These are phyloP conservation scores for Striga asiatica DNA, from an alignment of 257 asterid species.

Conservation along the genomic window DNA sequence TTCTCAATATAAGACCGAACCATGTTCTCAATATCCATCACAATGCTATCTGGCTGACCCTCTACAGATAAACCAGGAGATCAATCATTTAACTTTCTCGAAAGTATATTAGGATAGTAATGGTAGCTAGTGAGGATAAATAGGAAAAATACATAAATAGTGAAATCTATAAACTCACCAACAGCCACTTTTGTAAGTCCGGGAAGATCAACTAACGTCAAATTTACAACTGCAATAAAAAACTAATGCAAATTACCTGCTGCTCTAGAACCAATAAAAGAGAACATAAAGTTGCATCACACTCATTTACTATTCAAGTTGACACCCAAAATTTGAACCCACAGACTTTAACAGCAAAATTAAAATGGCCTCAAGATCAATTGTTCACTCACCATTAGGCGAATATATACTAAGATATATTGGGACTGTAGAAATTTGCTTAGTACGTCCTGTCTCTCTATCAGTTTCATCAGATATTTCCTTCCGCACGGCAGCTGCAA, in stretches of 20 bases:
- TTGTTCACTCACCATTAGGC: constrained; percentile 49
- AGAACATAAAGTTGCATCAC: not conserved
- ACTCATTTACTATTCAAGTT: not conserved
- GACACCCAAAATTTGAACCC: not conserved
- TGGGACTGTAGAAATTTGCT: constrained; percentile 81
- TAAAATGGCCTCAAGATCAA: not conserved
- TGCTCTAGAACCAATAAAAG: constrained; percentile 15
- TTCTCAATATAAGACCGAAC: constrained; percentile 89
- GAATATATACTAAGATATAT: constrained; percentile 92
- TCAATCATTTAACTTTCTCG: not conserved
- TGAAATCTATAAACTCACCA: constrained; percentile 44
- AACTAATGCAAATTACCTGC: constrained; percentile 10
- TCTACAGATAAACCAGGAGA: constrained; percentile 34
- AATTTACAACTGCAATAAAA: constrained; percentile 75
- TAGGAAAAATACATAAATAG: not conserved
- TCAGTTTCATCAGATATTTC: constrained; percentile 95
- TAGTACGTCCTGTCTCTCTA: constrained; percentile 84
- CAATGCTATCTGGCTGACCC: constrained; percentile 94
- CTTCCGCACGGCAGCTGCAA: constrained; percentile 84
- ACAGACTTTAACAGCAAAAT: not conserved
- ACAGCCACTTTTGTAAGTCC: constrained; percentile 98
- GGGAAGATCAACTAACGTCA: constrained; percentile 94
- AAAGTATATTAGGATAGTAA: not conserved
- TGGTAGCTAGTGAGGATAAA: not conserved
- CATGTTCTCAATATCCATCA: constrained; percentile 88